Conservation (phyloP, 1,284 basidiomycete genomes). For the Ceratobasidium sp. region DNA sequence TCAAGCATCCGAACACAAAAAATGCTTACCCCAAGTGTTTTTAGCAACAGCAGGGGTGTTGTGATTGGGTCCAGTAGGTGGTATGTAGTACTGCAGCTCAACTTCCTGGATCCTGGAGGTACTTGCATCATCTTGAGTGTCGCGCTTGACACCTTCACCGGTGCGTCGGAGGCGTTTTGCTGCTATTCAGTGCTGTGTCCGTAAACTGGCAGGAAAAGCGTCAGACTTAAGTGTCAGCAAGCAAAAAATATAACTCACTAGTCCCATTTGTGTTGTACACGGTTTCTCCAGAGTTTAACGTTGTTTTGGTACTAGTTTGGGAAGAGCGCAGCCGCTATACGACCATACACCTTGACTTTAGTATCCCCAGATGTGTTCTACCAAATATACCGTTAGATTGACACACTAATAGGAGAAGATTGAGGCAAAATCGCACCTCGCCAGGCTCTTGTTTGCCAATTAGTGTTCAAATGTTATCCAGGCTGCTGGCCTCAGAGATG, state of each 20-base stretch:
- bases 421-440: not conserved
- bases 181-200: not conserved
- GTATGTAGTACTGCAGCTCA: constrained; percentile 5
- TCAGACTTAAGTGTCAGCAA: not conserved
- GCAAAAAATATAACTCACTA: not conserved
- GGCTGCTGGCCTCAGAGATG: not conserved
- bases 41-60: constrained; percentile 5
- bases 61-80: not conserved
- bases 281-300: not conserved
- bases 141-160: not conserved
- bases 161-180: not conserved
- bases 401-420: not conserved
- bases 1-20: no score
- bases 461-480: not conserved
- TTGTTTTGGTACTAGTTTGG: not conserved
- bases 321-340: not conserved
- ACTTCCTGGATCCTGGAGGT: not conserved
- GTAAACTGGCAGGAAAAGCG: not conserved
- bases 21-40: not conserved
- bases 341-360: not conserved
- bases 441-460: not conserved
- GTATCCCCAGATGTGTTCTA: constrained; percentile 3
- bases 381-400: not conserved
- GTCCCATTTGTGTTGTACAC: constrained; percentile 3
- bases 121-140: not conserved